Evolutionary conservation across 2,329 filamentous ascomycete species (phyloP).

Genomic region (Cucurbitaria berberidis): DNA sequence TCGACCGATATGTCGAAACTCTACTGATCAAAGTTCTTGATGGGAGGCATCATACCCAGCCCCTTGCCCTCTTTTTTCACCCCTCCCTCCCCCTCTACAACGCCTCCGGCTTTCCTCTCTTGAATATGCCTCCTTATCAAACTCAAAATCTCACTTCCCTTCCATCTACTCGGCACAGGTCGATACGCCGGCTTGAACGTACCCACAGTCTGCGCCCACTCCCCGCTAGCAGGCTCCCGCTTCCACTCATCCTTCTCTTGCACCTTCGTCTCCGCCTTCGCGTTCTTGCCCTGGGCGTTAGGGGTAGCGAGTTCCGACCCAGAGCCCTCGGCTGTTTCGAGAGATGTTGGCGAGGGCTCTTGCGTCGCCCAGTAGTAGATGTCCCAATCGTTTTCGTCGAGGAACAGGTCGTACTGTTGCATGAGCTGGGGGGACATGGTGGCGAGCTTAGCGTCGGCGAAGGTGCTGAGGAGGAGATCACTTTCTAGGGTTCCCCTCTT

Average conservation of each 20-base stretch:
- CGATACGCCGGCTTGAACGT: slow-evolving; percentile 93
- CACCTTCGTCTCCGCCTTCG: slow-evolving; percentile 53
- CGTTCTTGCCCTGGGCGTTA: slow-evolving; percentile 53
- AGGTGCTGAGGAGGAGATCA: slow-evolving; percentile 94
- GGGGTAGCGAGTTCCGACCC: slow-evolving; percentile 52
- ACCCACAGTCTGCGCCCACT: slow-evolving; percentile 96
- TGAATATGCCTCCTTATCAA: slow-evolving; percentile 83
- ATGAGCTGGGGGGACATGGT: slow-evolving; percentile 77
- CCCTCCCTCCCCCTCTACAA: slow-evolving; percentile 45
- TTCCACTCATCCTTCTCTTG: slow-evolving; percentile 56
- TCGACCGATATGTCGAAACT: neutral
- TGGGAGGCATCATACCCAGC: slow-evolving; percentile 58
- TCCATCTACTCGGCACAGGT: slow-evolving; percentile 86
- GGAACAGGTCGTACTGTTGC: slow-evolving; percentile 84
- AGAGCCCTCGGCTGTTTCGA: slow-evolving; percentile 62
- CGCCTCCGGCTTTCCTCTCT: slow-evolving; percentile 68
- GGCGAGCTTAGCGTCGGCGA: slow-evolving; percentile 79
- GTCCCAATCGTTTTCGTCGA: slow-evolving; percentile 99
- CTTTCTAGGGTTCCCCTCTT: slow-evolving; percentile 96
- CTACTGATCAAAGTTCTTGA: slow-evolving; percentile 55
- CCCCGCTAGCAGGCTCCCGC: slow-evolving; percentile 66
- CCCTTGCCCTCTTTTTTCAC: slow-evolving; percentile 47
- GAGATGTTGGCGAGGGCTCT: slow-evolving; percentile 67
- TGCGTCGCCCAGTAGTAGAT: slow-evolving; percentile 99
- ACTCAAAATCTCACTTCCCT: slow-evolving; percentile 76